Percentiles rank a stretch among this genome's conserved stretches.
Conservation (phyloP, 768 basidiomycete species). For the Leccinum ochraceum region DNA sequence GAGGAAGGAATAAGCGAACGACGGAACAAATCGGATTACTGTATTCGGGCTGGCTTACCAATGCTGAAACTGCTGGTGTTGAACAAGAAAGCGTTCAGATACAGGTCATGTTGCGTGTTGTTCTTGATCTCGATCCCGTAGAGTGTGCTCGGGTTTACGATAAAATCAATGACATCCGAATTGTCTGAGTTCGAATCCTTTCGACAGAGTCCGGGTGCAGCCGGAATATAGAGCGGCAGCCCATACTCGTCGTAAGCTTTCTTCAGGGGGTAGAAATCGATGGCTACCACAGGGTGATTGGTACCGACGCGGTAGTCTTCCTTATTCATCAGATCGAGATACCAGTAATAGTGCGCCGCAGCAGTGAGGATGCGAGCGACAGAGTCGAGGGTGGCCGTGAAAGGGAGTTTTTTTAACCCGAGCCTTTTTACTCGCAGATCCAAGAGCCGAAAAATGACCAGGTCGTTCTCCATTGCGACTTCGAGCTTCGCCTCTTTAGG, state of each 20-base stretch:
- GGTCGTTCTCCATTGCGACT: neutral
- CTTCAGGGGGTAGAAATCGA: neutral
- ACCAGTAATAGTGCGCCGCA: conserved; percentile 1
- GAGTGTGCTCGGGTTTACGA: neutral
- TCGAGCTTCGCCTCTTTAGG: conserved; percentile 6
- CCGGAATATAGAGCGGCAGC: neutral
- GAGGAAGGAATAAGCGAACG: neutral
- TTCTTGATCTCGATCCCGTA: conserved; percentile 11
- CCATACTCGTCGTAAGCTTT: neutral
- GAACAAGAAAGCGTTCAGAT: conserved; percentile 1
- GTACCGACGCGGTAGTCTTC: neutral
- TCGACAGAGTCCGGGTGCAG: neutral
- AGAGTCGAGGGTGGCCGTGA: neutral
- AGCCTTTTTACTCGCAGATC: neutral
- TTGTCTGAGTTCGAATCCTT: neutral
- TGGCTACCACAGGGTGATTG: neutral
- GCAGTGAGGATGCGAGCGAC: neutral
- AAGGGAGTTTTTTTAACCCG: neutral
- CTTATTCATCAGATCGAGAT: neutral
- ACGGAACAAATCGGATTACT: neutral
- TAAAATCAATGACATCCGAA: neutral
- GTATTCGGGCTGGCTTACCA: neutral
- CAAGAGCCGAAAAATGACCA: neutral
- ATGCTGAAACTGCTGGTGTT: neutral
- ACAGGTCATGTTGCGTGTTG: conserved; percentile 2